Evolutionary conservation across 345 rosid species (phyloP), one percentile per base, ranked within the genome.

Genomic region (Acer campestre): DNA sequence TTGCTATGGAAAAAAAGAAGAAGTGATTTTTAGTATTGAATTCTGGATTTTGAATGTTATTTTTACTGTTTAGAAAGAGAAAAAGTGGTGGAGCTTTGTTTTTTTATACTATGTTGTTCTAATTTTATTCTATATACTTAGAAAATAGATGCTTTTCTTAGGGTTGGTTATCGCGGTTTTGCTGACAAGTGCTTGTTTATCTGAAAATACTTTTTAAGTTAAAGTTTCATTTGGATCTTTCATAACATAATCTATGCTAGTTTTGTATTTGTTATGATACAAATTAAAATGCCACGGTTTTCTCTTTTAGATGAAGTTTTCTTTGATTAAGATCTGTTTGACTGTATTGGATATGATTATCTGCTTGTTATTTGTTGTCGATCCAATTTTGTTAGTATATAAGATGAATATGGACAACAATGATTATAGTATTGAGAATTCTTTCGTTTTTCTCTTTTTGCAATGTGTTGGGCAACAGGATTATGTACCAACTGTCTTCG

Each of bases 401-500:
- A 61, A 40, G 58, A 67, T 11, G 35, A 67, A 16, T 44, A 46
- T 18, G 58, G 49, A 9, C 49, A 66, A 23, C 18, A 7, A 16
- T 70, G 77, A 53, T 17, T 56, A 1, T 64, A 74, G 75, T 63
- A 23, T 73, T 18, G 23, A 63, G 14, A 44, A 63, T 40, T 40
- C 7, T 16, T 77, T 68, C 22, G 4, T 59, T n/a, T 63, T 17
- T 55, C 58, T 13, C 68, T 22, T 64, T 76, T 62, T 67, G 61
- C n/a, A 16, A 55, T 68, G 67, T 62, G 66, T 67, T 38, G 63
- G 38, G 38, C 53, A 68, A 75, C 89, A 92, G 97, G 97, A 92
- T 78, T 92, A 92, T 75, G 94, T 92, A 69, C 97, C 97, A 10
- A 92, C 97, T 4, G 94, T 92, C 56, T 92, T 92, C 74, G 97